Evolutionary conservation across 1,284 basidiomycete genomes (phyloP), one percentile per base, ranked within the genome.

Genomic region (Irpex sp.): DNA sequence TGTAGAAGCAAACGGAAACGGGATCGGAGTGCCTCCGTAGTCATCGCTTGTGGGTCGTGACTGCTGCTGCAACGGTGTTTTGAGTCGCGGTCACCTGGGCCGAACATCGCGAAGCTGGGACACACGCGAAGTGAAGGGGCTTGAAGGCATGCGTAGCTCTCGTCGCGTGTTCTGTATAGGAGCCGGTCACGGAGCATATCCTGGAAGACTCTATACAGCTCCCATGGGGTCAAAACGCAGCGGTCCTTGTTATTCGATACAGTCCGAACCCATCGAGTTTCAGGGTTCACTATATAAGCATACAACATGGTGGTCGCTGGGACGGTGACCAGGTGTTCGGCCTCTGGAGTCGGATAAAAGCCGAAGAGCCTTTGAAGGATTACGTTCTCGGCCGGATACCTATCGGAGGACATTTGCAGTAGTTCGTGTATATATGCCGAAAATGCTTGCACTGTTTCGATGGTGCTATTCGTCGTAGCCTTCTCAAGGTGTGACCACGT

Each of bases 1-100:
- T 85, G 84, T 1, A 90, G 75, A 74, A 86, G 82, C 20, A 88
- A 76, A 1, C 83, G 79, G 6, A 89, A 78, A 3, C 84, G 85
- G 4, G 69, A 7, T 54, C 85, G 84, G 18, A 72, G 85, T 88
- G 71, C 77, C 80, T 13, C 74, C 77, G 0, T 75, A 44, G 63
- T 78, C 76, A 49, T 49, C 10, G 10, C 45, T 49, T 49, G 45
- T 18, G 45, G 45, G 18, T 49, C 18, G 18, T 49, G 45, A 49
- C 45, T 49, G 45, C 45, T 13, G 45, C 45, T 49, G 18, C 45
- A 79, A 70, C 88, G 90, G 0, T 79, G 66, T 0, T 1, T 1
- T 4, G 82, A 76, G 45, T 81, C 78, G 70, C 88, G 90, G 3
- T 76, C 70, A 0, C 76, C 77, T 27, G 27, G 27, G 27, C 27